phyloP scores from a whole-genome alignment of 257 asterid genomes.

The Solanum appendiculatum region DNA sequence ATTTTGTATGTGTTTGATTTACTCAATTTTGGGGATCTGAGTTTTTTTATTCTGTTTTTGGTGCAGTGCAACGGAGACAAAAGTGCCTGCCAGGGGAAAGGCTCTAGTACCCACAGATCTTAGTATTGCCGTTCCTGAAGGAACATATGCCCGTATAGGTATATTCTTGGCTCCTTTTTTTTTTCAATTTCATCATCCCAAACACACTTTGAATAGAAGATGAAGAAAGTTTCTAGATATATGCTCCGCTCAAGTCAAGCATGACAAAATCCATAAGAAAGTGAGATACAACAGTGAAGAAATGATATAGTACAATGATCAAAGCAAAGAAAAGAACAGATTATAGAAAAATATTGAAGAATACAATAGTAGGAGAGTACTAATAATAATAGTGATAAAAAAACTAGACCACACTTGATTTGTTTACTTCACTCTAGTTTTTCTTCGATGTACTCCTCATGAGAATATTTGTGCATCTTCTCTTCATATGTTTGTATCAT shows the following conservation, averaged over 20 bases:
- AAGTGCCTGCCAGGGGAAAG: slow-evolving; percentile 72
- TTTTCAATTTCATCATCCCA: not conserved
- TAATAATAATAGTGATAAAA: too few species aligned
- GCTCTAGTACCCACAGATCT: slow-evolving; percentile 79
- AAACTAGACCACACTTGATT: too few species aligned
- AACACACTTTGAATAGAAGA: not conserved
- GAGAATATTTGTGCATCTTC: not conserved
- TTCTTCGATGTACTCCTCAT: too few species aligned
- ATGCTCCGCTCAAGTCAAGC: too few species aligned
- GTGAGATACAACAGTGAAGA: not conserved
- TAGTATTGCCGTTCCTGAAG: slow-evolving; percentile 66
- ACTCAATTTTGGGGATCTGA: not conserved
- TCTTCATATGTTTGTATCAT: not conserved
- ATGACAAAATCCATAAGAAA: too few species aligned
- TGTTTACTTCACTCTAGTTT: too few species aligned
- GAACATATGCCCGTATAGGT: slow-evolving; percentile 89
- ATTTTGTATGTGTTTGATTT: not conserved
- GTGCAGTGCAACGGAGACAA: slow-evolving; percentile 45
- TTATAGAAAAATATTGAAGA: too few species aligned
- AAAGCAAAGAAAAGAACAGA: too few species aligned
- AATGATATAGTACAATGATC: too few species aligned
- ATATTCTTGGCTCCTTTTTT: not conserved
- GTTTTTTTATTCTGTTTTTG: not conserved
- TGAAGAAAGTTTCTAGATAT: too few species aligned
- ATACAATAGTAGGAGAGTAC: too few species aligned